Evolutionary conservation across 768 basidiomycete genomes (phyloP), one percentile per base, ranked within the genome.

Genomic region (Panellus pusillus): DNA sequence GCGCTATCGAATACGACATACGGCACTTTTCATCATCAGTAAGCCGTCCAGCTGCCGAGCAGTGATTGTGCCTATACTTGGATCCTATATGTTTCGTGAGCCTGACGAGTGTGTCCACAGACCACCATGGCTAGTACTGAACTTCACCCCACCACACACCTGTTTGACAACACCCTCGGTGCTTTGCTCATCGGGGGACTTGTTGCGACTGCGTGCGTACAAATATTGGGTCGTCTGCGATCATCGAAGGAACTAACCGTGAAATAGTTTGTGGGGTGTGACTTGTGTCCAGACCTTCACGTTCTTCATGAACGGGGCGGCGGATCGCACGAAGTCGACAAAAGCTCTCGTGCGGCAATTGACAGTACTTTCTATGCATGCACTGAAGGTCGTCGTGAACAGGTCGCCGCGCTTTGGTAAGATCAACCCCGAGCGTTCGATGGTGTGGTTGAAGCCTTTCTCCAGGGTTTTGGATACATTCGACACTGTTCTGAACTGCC

Each of bases 391-490:
- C 6, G 24, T 6, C 24, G 36, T 9, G 17, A 12, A 28, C 14
- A 74, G 71, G 66, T 79, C 13, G 71, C 58, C 5, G 60, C 66
- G 35, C 63, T 70, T 27, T 75, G 71, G 73, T 73, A 38, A 38
- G 68, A 70, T 49, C 52, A 46, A 28, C 27, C n/a, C 28, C 44
- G 37, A n/a, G 37, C 57, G 9, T 47, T 59, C 29, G 47, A 49
- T 29, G n/a, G 53, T n/a, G 59, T 46, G 32, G 51, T 54, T 24
- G 45, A 58, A 31, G 3, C n/a, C 24, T 6, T 44, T 27, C 37
- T 38, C 4, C 53, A 82, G 81, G 77, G 52, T 69, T 4, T 60
- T 85, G 19, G 83, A 85, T 63, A 82, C 83, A 0, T 79, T 84
- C 50, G 80, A 83, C 61, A 76, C 77, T 0, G 70, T 68, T 39